Evolutionary conservation across 305 asterid species (phyloP), one percentile per base, ranked within the genome.

Genomic region (Andrographis paniculata): DNA sequence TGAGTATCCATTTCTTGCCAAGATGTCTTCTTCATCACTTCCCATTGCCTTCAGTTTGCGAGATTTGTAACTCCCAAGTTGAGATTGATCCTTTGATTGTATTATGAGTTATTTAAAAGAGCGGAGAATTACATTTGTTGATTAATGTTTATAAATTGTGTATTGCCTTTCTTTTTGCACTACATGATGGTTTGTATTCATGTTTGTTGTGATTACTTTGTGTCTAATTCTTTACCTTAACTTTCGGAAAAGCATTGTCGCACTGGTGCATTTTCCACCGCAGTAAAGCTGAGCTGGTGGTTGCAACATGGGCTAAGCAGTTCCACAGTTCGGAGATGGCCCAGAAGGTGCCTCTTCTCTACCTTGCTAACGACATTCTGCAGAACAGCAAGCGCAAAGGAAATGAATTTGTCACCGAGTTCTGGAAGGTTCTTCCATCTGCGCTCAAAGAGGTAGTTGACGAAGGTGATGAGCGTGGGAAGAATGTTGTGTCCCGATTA

Each of bases 251-350:
- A 89, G 97, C 94, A 51, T 53, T 85, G 55, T 89, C 97, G 39
- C 94, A 89, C 66, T 89, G 97, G 97, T 89, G 97, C 64, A 85
- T 89, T 57, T 82, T 84, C 63, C 95, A 89, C 78, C 95, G 95
- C 46, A 66, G 73, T 56, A 85, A 89, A 71, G 95, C 95, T 10
- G 87, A 84, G 55, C 68, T 58, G 48, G 94, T 89, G 55, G 86
- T 76, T 64, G 48, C 85, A 53, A 85, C 94, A 79, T 89, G 94
- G 97, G 87, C 78, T 35, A 82, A 80, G 62, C 93, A 77, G 59
- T 89, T 89, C 68, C 81, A 49, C 58, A 62, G 65, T 59, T 80
- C 86, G 13, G 94, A 80, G 46, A 72, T 77, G 82, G 70, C 27
- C 51, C 76, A 62, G 50, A 85, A 89, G 73, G 87, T 79, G 22